Conservation (phyloP, 106 monocot genomes). For the Allium cepa region DNA sequence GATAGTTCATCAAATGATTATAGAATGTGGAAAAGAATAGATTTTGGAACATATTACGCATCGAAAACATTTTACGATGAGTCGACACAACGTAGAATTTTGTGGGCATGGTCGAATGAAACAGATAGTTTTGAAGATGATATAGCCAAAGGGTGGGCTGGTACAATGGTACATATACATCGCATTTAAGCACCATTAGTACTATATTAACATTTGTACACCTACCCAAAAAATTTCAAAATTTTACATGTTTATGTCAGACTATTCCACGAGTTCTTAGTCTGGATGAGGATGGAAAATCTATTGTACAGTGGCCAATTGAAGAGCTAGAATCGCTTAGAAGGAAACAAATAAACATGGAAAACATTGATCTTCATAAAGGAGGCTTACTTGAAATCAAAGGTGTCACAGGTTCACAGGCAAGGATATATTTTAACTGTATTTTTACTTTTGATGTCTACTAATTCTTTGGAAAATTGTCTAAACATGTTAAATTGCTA, state of each 20-base stretch:
- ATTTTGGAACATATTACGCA: conserved; percentile 73
- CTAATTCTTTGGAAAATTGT: no score
- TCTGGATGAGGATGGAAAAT: not conserved
- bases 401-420: conserved; percentile 1
- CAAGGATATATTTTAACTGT: not conserved
- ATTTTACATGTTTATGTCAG: not conserved
- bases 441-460: no score
- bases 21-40: conserved; percentile 39
- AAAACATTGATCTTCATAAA: not conserved
- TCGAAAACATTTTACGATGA: conserved; percentile 71
- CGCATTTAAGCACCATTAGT: no score
- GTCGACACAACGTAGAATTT: conserved; percentile 45
- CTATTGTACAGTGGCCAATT: not conserved
- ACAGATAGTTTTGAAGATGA: conserved; percentile 28
- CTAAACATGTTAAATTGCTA: no score
- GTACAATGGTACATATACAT: conserved; percentile 33
- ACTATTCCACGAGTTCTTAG: not conserved
- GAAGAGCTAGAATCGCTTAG: conserved; percentile 3
- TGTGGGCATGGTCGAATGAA: conserved; percentile 84
- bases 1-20: conserved; percentile 30
- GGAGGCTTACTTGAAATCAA: not conserved
- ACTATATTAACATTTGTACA: no score
- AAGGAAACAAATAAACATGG: not conserved
- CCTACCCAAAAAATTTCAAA: no score
- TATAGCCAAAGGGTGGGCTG: conserved; percentile 65